Base-by-base conservation (phyloP, 2,329 filamentous ascomycete genomes). In the Talaromyces sp. region DNA sequence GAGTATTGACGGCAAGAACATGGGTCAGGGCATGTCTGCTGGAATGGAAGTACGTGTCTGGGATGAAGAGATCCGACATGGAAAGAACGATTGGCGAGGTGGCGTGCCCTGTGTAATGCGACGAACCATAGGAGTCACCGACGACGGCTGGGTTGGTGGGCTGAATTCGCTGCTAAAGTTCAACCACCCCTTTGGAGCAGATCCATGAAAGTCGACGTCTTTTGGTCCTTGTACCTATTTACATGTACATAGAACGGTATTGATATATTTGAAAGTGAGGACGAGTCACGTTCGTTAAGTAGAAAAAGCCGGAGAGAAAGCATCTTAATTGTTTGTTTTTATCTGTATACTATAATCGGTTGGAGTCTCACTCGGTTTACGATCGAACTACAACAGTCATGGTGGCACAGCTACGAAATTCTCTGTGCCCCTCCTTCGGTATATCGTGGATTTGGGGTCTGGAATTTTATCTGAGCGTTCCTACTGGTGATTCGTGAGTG, bases 111-210 rank as follows among this genome's bases (percentile, higher is more conserved):
- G 93, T 74, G 91, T 98, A 37, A 95, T 97, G 73, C 84, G 93
- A 54, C 85, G 84, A 56, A 69, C 80, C 70, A 71, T 83, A 70
- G 81, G 84, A 70, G 70, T 74, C 4, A 78, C 74, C 45, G 92
- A 97, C 72, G 94, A 98, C 76, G 92, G 94, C 19, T 99, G 95
- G 95, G 94, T 99, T 2, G 94, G 94, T 0, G 94, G 95, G 0
- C 79, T 99, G 73, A 99, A 97, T 74, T 92, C 92, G 10, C 76
- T 98, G 73, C 80, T 99, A 70, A 99, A 99, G 81, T 99, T 98
- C 76, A 99, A 99, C 76, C 92, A 97, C 79, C 93, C 94, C 0
- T 98, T 98, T 82, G 95, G 95, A 0, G 89, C 90, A 72, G 83
- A 83, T 62, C 69, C 57, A 14, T 72, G 65, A 66, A 22, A n/a